Base-by-base conservation (phyloP, 116 monocot genomes). In the Zostera marina region DNA sequence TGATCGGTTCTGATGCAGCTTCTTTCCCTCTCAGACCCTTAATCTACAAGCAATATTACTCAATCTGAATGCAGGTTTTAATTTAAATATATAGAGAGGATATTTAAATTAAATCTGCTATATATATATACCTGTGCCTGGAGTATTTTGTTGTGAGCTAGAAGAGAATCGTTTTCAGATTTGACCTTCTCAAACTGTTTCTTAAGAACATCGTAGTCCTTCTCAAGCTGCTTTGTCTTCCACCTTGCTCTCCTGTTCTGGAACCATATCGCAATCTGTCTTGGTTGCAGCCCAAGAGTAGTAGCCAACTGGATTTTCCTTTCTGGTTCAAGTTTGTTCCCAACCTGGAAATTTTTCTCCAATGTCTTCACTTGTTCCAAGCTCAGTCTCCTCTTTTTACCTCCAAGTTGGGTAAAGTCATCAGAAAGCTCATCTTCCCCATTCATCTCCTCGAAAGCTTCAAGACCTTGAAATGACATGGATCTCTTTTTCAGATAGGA, bases 191-290 rank as follows among this genome's bases (percentile, higher is more conserved):
- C 90, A 61, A 79, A 76, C 61, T 86, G 89, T 42, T 74, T 66
- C 78, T 82, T 98, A 62, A 98, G 82, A 53, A 69, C 69, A 46
- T 98, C 90, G 41, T 80, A 98, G 22, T 98, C 96, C 71, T 77
- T 98, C 76, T 98, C 96, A 38, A 98, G 56, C 39, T 89, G 80
- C 71, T 98, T 98, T 0, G 96, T 98, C 80, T 98, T 98, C 89
- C 96, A 98, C 69, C 96, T 80, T 2, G 96, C 96, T 60, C 96
- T 68, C 52, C 96, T 63, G 66, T 98, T 98, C 71, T 98, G 96
- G 69, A 98, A 98, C 96, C 96, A 98, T 24, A 98, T 98, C 2
- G 96, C 96, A 9, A 98, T 70, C 73, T 98, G 96, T 53, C 96
- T 71, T 0, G 96, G 96, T 61, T 85, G 85, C 41, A 98, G 72